A percentile compares a stretch with the other conserved stretches of the same genome.
These are phyloP conservation scores for Rhodotorula sp. DNA, from an alignment of 1,284 basidiomycete genomes.

Conservation along the genomic window DNA sequence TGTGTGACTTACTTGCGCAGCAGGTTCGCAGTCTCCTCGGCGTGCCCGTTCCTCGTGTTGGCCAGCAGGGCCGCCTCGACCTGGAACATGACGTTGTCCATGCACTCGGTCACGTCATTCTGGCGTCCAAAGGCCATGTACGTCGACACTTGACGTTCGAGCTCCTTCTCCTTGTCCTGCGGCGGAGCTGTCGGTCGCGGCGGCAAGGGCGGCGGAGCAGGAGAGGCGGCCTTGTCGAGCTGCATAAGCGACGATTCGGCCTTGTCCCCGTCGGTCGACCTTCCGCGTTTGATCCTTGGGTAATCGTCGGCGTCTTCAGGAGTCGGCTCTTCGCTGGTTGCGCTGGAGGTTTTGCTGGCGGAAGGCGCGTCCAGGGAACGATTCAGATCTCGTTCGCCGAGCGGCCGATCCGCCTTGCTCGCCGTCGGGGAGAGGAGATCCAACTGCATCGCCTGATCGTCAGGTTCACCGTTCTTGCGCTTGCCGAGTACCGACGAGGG, in stretches of 20 bases:
- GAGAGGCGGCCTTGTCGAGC: neutral
- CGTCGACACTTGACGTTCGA: slow-evolving; percentile 33
- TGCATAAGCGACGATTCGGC: slow-evolving; percentile 6
- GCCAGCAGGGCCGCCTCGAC: slow-evolving; percentile 85
- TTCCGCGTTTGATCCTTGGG: slow-evolving; percentile 21
- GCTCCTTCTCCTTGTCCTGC: slow-evolving; percentile 14
- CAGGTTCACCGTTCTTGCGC: slow-evolving; percentile 55
- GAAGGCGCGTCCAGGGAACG: neutral
- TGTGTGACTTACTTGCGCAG: slow-evolving; percentile 18
- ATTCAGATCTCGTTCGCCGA: neutral
- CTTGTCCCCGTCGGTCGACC: neutral
- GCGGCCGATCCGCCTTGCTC: neutral
- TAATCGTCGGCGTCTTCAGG: neutral
- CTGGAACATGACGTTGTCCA: slow-evolving; percentile 99
- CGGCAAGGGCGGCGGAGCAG: slow-evolving; percentile 60
- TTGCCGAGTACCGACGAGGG: slow-evolving; percentile 64
- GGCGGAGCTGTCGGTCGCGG: slow-evolving; percentile 53
- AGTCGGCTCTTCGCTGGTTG: neutral
- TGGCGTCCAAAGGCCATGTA: slow-evolving; percentile 82
- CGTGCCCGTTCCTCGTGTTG: slow-evolving; percentile 38
- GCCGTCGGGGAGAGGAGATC: neutral
- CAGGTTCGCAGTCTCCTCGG: slow-evolving; percentile 8
- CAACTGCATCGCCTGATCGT: slow-evolving; percentile 17
- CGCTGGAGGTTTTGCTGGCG: neutral
- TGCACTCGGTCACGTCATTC: slow-evolving; percentile 96